A percentile compares a stretch with the other conserved stretches of the same genome.
phyloP scores from a whole-genome alignment of 306 rosid genomes.

The Calophaca sinica region DNA sequence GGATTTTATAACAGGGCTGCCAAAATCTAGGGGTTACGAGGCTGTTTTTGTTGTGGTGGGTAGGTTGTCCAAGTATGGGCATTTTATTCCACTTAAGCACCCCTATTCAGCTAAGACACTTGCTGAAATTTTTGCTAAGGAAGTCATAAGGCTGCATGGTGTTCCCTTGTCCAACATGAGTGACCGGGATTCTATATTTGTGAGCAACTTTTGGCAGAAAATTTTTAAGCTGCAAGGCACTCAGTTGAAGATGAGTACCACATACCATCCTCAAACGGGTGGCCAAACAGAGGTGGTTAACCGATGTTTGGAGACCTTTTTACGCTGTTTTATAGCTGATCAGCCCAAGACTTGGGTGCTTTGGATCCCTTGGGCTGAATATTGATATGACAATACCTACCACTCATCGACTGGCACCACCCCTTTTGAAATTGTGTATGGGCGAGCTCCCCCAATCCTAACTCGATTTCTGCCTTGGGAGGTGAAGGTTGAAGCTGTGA shows the following conservation, averaged over 20 bases:
- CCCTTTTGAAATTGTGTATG: not conserved
- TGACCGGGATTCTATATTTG: not conserved
- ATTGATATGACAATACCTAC: not conserved
- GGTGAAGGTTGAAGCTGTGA: not conserved
- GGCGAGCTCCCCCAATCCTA: not conserved
- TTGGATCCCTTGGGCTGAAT: not conserved
- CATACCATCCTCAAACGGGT: not conserved
- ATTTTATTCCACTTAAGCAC: too few relatives aligned
- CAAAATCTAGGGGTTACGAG: too few relatives aligned
- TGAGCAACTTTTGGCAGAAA: not conserved
- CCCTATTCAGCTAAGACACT: too few relatives aligned
- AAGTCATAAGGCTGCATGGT: too few relatives aligned
- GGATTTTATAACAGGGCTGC: too few relatives aligned
- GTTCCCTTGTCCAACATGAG: too few relatives aligned
- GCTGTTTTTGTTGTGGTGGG: too few relatives aligned
- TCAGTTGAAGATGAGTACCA: not conserved
- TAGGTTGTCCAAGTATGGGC: too few relatives aligned
- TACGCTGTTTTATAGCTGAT: not conserved
- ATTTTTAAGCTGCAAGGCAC: not conserved
- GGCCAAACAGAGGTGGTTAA: not conserved
- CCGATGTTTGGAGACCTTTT: not conserved
- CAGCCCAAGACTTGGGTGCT: not conserved
- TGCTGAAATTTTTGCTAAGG: too few relatives aligned
- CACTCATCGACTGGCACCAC: not conserved
- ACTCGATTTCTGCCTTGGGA: not conserved